Evolutionary conservation across 2,329 filamentous ascomycete genomes (phyloP), one percentile per base, ranked within the genome.

Genomic region (Xylariales sp.): DNA sequence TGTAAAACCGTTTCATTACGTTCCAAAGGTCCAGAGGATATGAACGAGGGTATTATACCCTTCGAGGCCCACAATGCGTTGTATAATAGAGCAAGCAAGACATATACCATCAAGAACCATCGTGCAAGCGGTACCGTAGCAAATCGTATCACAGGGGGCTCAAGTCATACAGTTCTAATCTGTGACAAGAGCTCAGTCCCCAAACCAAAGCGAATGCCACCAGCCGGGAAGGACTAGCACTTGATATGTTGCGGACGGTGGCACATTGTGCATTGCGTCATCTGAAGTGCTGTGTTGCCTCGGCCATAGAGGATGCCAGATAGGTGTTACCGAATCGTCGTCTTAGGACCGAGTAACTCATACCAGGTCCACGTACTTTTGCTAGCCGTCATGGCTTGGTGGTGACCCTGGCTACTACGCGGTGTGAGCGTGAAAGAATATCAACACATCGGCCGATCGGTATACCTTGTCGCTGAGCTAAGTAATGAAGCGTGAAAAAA

Each of bases 191-290:
- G 14, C 48, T 5, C 5, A 14, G 28, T 56, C n/a, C 28, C 43
- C 10, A 57, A 46, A 58, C 52, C 23, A 30, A 50, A 57, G 57
- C 10, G 45, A 52, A 68, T 65, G 66, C 53, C 62, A 54, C n/a
- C 49, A 59, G 48, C 62, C 62, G 66, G 56, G 48, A 62, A 34
- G 48, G 57, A 55, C 45, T 43, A 43, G 23, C 23, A 32, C 32
- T 28, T n/a, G 30, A 60, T 46, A 49, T 57, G 45, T 39, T 30
- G 50, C 14, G 45, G 30, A 41, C n/a, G 30, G 65, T 62, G 18
- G 52, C 41, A 65, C 57, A 45, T 41, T 57, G 57, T 68, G 5
- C 23, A 43, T 58, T 54, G 62, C 61, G 52, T 65, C 65, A 46
- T 50, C n/a, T 56, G 45, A 50, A 56, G 4, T 34, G 18, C 43